Percentiles rank a stretch among this genome's conserved stretches.
Evolutionary conservation across 148 eudicot species (phyloP).

Genomic region (Diospyros lotus): DNA sequence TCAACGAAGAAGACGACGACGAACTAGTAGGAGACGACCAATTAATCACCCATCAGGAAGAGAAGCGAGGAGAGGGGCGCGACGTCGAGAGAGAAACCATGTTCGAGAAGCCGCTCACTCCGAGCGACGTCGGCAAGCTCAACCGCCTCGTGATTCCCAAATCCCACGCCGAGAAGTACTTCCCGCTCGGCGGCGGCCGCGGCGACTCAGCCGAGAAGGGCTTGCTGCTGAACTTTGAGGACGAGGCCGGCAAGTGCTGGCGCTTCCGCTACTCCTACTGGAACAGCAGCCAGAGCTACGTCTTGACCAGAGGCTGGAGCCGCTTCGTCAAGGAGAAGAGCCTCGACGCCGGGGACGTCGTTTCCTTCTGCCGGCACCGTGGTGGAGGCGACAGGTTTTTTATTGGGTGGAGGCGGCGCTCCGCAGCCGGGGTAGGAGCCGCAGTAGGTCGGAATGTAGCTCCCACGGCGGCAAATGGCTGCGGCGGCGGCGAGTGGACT

Average conservation of each 20-base stretch:
- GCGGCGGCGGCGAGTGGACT: conserved; percentile 19
- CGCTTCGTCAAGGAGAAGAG: conserved; percentile 82
- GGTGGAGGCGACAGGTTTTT: conserved; percentile 43
- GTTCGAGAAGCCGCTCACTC: conserved; percentile 65
- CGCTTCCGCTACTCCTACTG: conserved; percentile 83
- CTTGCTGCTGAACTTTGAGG: conserved; percentile 46
- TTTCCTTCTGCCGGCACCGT: conserved; percentile 58
- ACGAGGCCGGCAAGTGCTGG: conserved; percentile 53
- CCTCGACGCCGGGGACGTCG: conserved; percentile 81
- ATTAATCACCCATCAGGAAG: neutral
- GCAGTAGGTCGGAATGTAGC: neutral
- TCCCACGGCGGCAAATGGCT: neutral
- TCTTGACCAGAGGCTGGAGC: conserved; percentile 93
- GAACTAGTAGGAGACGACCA: neutral
- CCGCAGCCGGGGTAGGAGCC: neutral
- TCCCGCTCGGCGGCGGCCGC: conserved; percentile 26
- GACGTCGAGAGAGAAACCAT: conserved; percentile 18
- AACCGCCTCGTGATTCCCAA: conserved; percentile 70
- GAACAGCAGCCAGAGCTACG: conserved; percentile 96
- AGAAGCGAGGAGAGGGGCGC: neutral
- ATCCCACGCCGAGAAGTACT: conserved; percentile 60
- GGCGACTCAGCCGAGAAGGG: conserved; percentile 26
- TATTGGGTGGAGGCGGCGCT: conserved; percentile 49
- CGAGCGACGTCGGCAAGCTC: conserved; percentile 68
- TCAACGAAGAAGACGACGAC: conserved; percentile 17